Evolutionary conservation across 192 early-diverging fungal species (phyloP), one percentile per base, ranked within the genome.

Genomic region (Dimargaris xerosporica): DNA sequence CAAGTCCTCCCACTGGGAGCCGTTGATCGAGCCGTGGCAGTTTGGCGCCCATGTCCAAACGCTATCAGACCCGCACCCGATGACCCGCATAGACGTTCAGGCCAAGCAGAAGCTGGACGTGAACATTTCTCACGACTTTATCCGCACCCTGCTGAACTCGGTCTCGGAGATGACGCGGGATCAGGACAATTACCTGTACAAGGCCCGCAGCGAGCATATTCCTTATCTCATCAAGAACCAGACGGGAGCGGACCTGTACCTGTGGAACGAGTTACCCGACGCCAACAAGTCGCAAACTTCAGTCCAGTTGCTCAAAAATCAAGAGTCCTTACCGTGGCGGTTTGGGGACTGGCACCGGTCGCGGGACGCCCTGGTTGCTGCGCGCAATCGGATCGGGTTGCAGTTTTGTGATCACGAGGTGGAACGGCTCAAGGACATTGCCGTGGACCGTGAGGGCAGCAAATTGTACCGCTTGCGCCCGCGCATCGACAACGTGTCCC

Each of bases 1-100:
- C 42, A 90, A 90, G 65, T 95, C 91, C 71, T 96, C 94, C 29
- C 94, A 97, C 69, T 99, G 96, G 96, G 96, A 99, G 69, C 93
- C 96, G 3, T 66, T 98, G 44, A 62, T 96, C 19, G 96, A 99
- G 70, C 91, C 87, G 9, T 95, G 90, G 87, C 73, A 88, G 45
- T 86, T 89, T 61, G 69, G 73, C 7, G 51, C 88, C 15, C 73
- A 80, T 44, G 62, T 84, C 42, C 64, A 62, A 13, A 58, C 63
- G 26, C 67, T 67, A 10, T 42, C 54, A 17, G 63, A 52, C 17
- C 54, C 63, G 17, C 63, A 63, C 55, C 45, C 15, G 39, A 64
- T 45, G 60, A 78, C 52, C 61, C 72, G 61, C 21, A 67, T 94
- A 10, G 88, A 90, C 39, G 62, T 94, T 7, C 73, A 73, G 46